A percentile compares a stretch with the other conserved stretches of the same genome.
phyloP scores from a whole-genome alignment of 2,329 filamentous ascomycete species.

The Fusarium liriodendri region DNA sequence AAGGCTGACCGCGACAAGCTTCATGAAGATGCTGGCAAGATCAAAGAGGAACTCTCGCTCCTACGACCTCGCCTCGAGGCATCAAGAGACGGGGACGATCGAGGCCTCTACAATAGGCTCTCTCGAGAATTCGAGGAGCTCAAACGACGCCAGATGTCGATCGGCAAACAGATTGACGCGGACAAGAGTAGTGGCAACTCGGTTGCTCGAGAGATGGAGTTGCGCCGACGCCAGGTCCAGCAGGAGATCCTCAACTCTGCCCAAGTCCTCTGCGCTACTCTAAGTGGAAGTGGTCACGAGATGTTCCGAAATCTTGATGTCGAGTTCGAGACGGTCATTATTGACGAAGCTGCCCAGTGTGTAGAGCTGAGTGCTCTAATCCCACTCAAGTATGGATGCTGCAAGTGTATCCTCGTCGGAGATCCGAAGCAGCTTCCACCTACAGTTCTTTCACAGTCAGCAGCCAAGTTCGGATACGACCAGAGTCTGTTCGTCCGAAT shows the following conservation, averaged over 20 bases:
- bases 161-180: constrained; percentile 87
- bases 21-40: constrained; percentile 72
- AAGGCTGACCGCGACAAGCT: constrained; percentile 68
- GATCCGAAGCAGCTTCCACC: constrained; percentile 97
- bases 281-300: constrained; percentile 95
- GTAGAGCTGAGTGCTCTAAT: constrained; percentile 97
- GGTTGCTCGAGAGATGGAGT: constrained; percentile 84
- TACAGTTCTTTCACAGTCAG: constrained; percentile 93
- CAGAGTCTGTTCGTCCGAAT: constrained; percentile 98
- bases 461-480: constrained; percentile 92
- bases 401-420: constrained; percentile 96
- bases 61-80: constrained; percentile 79
- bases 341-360: constrained; percentile 97
- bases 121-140: constrained; percentile 82
- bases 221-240: constrained; percentile 85
- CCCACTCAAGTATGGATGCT: constrained; percentile 95
- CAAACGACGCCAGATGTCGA: constrained; percentile 76
- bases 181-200: constrained; percentile 88
- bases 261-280: constrained; percentile 92
- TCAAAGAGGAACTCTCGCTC: constrained; percentile 80
- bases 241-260: constrained; percentile 91
- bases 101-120: constrained; percentile 62
- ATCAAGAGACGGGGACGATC: constrained; percentile 67
- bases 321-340: constrained; percentile 98
- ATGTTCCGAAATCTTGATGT: constrained; percentile 96